A percentile compares a stretch with the other conserved stretches of the same genome.
These are phyloP conservation scores for Xylariaceae sp. DNA, from an alignment of 2,329 filamentous ascomycete species.

Conservation along the genomic window DNA sequence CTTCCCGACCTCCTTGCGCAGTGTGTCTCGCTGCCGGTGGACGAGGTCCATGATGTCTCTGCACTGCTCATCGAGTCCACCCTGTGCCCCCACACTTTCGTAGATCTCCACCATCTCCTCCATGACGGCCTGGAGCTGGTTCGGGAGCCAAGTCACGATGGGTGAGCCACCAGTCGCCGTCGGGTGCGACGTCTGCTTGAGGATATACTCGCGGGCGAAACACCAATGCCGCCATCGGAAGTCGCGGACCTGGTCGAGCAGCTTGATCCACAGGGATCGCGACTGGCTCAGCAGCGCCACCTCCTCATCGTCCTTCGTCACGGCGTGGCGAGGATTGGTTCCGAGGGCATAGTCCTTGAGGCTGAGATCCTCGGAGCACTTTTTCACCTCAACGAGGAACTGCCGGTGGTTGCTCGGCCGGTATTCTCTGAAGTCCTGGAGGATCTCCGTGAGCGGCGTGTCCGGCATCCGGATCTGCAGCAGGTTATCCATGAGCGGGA, in stretches of 20 bases:
- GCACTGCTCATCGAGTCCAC: constrained; percentile 40
- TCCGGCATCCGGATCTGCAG: constrained; percentile 81
- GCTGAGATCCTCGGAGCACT: constrained; percentile 42
- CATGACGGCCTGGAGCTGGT: constrained; percentile 71
- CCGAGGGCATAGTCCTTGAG: constrained; percentile 51
- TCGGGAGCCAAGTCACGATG: constrained; percentile 79
- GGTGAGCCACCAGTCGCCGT: constrained; percentile 76
- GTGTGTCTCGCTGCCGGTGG: constrained; percentile 55
- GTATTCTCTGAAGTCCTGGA: constrained; percentile 84
- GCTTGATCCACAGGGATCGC: constrained; percentile 55
- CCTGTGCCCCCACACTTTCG: constrained; percentile 37
- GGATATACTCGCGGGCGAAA: constrained; percentile 78
- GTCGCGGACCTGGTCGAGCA: constrained; percentile 70
- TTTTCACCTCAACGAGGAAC: constrained; percentile 69
- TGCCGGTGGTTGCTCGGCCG: constrained; percentile 82
- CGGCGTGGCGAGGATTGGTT: constrained; percentile 35
- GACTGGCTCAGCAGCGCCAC: constrained; percentile 47
- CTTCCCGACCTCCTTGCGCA: constrained; percentile 69
- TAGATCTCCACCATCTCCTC: constrained; percentile 61
- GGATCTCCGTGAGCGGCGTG: constrained; percentile 82
- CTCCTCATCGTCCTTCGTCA: constrained; percentile 26
- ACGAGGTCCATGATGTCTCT: constrained; percentile 63
- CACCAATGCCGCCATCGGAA: constrained; percentile 84
- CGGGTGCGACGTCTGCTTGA: constrained; percentile 70
- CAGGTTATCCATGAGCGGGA: constrained; percentile 83